Base-by-base conservation (phyloP, 352 stramenopile species). In the Phytophthora idaei region DNA sequence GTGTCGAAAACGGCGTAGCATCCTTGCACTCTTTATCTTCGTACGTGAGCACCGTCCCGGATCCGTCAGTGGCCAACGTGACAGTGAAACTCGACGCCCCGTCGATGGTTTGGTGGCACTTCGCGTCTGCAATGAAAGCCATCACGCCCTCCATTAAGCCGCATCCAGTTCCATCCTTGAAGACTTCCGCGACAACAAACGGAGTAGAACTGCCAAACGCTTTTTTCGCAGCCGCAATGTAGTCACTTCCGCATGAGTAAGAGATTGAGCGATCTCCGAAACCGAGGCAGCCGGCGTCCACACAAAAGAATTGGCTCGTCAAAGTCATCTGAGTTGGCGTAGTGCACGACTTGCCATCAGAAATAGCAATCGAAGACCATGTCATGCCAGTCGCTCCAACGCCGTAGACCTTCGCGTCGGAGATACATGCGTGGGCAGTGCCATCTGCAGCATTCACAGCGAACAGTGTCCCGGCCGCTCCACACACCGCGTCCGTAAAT, bases 321-420 rank as follows among this genome's bases (percentile, higher is more conserved):
- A 67, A 50, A 17, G 41, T 48, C 10, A 56, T 44, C n/a, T 60
- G 59, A 15, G 42, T 37, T 17, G 57, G 32, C 5, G 21, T 12
- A 11, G 32, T 15, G 27, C 42, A 55, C 6, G 46, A n/a, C 17
- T 49, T 34, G 14, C 25, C 36, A 36, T 51, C 57, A 45, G 12
- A 64, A 29, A 50, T 49, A n/a, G 21, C 47, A 31, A 51, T 12
- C 1, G 46, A n/a, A 11, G 57, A 64, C 57, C 49, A 57, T 1
- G 11, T 14, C 34, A 51, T 46, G 5, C 49, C 21, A 29, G 61
- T 62, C 15, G 15, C 32, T 17, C 42, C 51, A 6, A 12, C 5
- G 14, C 50, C 44, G 12, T 57, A 61, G 12, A 67, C 36, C 46
- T 67, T 67, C 34, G 11, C 52, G 36, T 67, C 41, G 10, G 31